Conservation (phyloP, 2,329 filamentous ascomycete species). For the Fusarium mexicanum region DNA sequence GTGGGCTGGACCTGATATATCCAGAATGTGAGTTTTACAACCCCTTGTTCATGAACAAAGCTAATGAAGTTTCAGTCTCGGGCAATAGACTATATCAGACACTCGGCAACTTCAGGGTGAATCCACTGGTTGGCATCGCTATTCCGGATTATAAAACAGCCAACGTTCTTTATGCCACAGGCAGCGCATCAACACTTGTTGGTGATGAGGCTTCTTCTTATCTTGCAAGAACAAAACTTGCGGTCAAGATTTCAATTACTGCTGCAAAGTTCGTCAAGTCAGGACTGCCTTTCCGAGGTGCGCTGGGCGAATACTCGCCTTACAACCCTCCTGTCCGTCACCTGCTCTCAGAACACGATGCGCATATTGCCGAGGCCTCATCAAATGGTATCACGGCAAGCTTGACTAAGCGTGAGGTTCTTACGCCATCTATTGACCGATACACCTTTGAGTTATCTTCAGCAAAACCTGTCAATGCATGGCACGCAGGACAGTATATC, state of each 20-base stretch:
- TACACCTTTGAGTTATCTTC: conserved; percentile 62
- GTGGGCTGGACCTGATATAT: conserved; percentile 68
- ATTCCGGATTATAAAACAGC: conserved; percentile 80
- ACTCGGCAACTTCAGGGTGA: conserved; percentile 77
- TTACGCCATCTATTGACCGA: conserved; percentile 74
- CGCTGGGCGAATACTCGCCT: conserved; percentile 68
- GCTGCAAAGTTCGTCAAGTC: conserved; percentile 69
- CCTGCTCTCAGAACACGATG: conserved; percentile 65
- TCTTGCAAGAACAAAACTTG: conserved; percentile 77
- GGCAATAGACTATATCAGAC: conserved; percentile 88
- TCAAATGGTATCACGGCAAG: conserved; percentile 55
- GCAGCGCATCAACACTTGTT: conserved; percentile 71
- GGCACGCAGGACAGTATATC: conserved; percentile 79
- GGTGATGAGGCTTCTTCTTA: conserved; percentile 69
- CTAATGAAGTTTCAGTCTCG: conserved; percentile 58
- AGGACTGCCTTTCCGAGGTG: conserved; percentile 75
- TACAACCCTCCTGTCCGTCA: conserved; percentile 81
- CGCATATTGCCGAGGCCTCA: conserved; percentile 17
- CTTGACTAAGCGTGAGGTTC: conserved; percentile 64
- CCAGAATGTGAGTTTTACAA: conserved; percentile 69
- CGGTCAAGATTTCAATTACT: conserved; percentile 72
- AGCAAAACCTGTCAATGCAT: conserved; percentile 47
- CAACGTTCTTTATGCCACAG: conserved; percentile 79
- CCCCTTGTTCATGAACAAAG: neutral
- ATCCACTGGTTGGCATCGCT: conserved; percentile 73